These are phyloP conservation scores for Cyclospora cayetanensis DNA, from an alignment of 169 alveolate genomes.

Conservation along the genomic window DNA sequence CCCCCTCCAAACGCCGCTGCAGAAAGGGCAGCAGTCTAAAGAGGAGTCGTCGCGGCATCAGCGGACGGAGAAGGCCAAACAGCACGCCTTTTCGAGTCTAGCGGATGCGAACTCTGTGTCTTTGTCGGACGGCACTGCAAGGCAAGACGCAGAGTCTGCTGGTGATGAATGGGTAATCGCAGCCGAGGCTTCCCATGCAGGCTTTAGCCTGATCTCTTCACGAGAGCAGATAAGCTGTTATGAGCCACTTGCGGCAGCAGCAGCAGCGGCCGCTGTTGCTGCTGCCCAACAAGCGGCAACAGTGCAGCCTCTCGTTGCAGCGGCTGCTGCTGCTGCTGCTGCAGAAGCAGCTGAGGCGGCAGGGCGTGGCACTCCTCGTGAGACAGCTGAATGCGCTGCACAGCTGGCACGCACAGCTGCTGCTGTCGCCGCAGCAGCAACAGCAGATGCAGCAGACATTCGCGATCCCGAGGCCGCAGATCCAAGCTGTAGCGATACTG, in stretches of 20 bases:
- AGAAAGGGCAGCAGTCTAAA: not conserved
- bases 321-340: constrained; percentile 19
- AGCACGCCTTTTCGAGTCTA: not conserved
- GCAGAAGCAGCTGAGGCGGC: constrained; percentile 34
- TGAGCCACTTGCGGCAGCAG: constrained; percentile 34
- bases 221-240: not conserved
- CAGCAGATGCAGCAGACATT: not conserved
- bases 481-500: constrained; percentile 24
- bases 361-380: not conserved
- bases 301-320: constrained; percentile 14
- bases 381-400: not conserved
- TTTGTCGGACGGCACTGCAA: not conserved
- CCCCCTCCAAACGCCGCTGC: constrained; percentile 13
- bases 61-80: not conserved
- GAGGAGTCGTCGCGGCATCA: not conserved
- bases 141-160: not conserved
- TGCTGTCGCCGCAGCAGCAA: constrained; percentile 27
- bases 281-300: not conserved
- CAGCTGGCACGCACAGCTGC: constrained; percentile 32
- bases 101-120: not conserved
- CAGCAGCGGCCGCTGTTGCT: constrained; percentile 34
- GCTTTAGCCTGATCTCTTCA: not conserved
- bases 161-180: not conserved
- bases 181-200: not conserved
- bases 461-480: constrained; percentile 15